These are phyloP conservation scores for Borovskyia barvae DNA, from an alignment of 208 protist genomes.

Conservation along the genomic window DNA sequence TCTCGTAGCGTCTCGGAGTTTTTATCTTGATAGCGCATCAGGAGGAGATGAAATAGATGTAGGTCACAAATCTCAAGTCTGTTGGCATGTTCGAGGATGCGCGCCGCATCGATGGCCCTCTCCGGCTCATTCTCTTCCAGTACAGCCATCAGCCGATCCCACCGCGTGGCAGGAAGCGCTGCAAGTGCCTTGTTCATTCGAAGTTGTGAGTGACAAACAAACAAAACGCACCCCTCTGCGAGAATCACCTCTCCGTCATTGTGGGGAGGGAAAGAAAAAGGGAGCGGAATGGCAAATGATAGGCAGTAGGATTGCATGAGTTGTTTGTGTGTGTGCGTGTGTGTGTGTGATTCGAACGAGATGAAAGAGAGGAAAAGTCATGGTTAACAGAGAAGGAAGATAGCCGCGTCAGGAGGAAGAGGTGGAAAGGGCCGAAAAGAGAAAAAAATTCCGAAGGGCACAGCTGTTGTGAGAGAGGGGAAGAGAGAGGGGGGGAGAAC, in stretches of 20 bases:
- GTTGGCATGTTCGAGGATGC: slow-evolving; percentile 45
- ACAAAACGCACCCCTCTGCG: neutral
- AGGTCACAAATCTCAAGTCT: slow-evolving; percentile 39
- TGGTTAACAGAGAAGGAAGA: too few species aligned
- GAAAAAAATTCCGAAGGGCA: too few species aligned
- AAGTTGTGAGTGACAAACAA: neutral
- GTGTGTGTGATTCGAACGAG: too few species aligned
- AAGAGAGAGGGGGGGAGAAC: too few species aligned
- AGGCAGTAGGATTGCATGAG: too few species aligned
- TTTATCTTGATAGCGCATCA: slow-evolving; percentile 39
- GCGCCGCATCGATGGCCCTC: slow-evolving; percentile 41
- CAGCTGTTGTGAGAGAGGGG: too few species aligned
- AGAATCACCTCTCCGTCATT: too few species aligned
- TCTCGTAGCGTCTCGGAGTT: slow-evolving; percentile 17
- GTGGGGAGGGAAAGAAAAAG: neutral
- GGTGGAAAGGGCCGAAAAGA: too few species aligned
- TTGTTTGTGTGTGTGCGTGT: too few species aligned
- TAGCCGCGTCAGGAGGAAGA: too few species aligned
- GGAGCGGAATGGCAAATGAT: neutral
- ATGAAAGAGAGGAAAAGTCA: too few species aligned
- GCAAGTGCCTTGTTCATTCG: slow-evolving; percentile 1
- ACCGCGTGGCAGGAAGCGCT: slow-evolving; percentile 35
- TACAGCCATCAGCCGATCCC: slow-evolving; percentile 49
- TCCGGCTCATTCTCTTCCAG: slow-evolving; percentile 51
- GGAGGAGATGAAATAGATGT: slow-evolving; percentile 42